phyloP scores from a whole-genome alignment of 2,329 filamentous ascomycete genomes.

The Davidsoniella eucalypti region DNA sequence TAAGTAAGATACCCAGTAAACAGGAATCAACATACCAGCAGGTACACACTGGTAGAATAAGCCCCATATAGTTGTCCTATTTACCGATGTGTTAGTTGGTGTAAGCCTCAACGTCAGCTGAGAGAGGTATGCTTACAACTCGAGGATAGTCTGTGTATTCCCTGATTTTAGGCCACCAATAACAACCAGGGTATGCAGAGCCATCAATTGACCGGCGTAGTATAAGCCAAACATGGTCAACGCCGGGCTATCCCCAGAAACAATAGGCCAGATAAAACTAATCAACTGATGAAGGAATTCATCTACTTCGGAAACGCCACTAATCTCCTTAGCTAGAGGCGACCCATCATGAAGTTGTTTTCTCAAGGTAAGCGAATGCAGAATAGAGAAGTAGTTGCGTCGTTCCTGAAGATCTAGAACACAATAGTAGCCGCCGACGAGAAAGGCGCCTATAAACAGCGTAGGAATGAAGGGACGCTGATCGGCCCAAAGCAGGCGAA shows the following conservation, averaged over 20 bases:
- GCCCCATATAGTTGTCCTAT: constrained; percentile 16
- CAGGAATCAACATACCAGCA: constrained; percentile 15
- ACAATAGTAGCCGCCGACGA: constrained; percentile 1
- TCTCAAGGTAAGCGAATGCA: neutral
- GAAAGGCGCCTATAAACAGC: constrained; percentile 1
- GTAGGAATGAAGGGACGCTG: constrained; percentile 8
- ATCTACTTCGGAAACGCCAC: constrained; percentile 14
- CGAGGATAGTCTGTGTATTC: constrained; percentile 14
- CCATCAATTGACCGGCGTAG: constrained; percentile 15
- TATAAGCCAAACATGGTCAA: constrained; percentile 15
- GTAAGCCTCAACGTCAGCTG: neutral
- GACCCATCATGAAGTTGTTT: constrained; percentile 4
- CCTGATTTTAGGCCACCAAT: constrained; percentile 15
- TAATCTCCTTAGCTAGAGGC: constrained; percentile 10
- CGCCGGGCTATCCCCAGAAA: constrained; percentile 10
- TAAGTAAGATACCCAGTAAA: constrained; percentile 16
- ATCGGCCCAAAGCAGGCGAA: constrained; percentile 7
- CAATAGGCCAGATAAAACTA: constrained; percentile 14
- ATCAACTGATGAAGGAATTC: constrained; percentile 13
- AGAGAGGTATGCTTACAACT: constrained; percentile 12
- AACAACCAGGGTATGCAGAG: constrained; percentile 14
- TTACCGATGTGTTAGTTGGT: neutral
- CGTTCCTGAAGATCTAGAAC: constrained; percentile 2
- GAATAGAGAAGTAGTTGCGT: constrained; percentile 3
- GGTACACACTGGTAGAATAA: constrained; percentile 15